These are phyloP conservation scores for Microcyclosporella mali DNA, from an alignment of 2,329 filamentous ascomycete species.

Conservation along the genomic window DNA sequence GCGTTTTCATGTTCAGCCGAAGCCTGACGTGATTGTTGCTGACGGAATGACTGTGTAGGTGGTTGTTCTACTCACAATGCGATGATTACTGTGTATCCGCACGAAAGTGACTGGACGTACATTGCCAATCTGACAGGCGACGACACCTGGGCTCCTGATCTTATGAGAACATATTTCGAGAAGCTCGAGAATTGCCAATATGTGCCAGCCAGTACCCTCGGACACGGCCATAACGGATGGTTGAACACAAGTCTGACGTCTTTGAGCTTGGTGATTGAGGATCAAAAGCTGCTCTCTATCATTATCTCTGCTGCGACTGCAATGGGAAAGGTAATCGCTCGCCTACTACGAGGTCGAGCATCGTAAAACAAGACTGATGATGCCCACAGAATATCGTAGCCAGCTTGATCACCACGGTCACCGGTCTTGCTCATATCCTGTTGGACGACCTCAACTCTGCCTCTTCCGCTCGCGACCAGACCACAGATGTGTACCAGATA, in stretches of 20 bases:
- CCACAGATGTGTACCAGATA: slow-evolving; percentile 51
- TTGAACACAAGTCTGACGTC: slow-evolving; percentile 47
- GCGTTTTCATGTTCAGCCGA: neutral
- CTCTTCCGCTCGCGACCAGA: slow-evolving; percentile 39
- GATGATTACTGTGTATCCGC: slow-evolving; percentile 53
- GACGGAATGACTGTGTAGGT: slow-evolving; percentile 20
- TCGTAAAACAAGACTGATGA: slow-evolving; percentile 38
- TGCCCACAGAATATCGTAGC: slow-evolving; percentile 27
- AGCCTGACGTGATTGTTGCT: neutral
- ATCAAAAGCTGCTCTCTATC: slow-evolving; percentile 50
- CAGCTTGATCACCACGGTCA: slow-evolving; percentile 23
- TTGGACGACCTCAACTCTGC: slow-evolving; percentile 40
- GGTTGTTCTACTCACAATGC: slow-evolving; percentile 59
- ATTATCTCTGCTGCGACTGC: slow-evolving; percentile 49
- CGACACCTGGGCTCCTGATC: slow-evolving; percentile 49
- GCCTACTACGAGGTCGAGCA: no score
- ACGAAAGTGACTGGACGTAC: slow-evolving; percentile 54
- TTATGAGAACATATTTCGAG: slow-evolving; percentile 54
- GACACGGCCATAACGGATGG: slow-evolving; percentile 56
- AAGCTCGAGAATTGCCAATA: slow-evolving; percentile 52
- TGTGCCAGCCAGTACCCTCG: slow-evolving; percentile 31
- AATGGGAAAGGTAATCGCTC: slow-evolving; percentile 46
- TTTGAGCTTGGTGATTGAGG: slow-evolving; percentile 46
- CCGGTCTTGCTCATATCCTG: slow-evolving; percentile 15
- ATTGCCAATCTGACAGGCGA: slow-evolving; percentile 57